A percentile compares a stretch with the other conserved stretches of the same genome.
phyloP scores from a whole-genome alignment of 2,329 filamentous ascomycete species.

The Fusarium newnesense region DNA sequence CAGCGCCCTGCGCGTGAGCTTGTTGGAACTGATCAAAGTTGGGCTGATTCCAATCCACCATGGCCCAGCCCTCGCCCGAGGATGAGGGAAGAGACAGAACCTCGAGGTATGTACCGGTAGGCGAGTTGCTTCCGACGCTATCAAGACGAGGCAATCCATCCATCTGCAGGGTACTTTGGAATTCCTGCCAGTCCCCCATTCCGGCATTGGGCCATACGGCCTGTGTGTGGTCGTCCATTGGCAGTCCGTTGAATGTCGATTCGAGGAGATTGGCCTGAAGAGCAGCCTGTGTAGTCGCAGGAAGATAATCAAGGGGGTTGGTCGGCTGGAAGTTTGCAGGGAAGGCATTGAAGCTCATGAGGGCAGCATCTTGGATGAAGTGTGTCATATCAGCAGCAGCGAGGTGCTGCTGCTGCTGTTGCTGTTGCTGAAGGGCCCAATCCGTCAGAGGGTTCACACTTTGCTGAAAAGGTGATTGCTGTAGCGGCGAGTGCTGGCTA shows the following conservation, averaged over 20 bases:
- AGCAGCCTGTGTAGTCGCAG: conserved; percentile 69
- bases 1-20: conserved; percentile 63
- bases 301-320: conserved; percentile 69
- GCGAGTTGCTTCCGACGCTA: conserved; percentile 58
- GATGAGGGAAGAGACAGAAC: conserved; percentile 84
- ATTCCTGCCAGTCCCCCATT: conserved; percentile 83
- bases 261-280: conserved; percentile 73
- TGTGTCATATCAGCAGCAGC: conserved; percentile 59
- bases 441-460: conserved; percentile 65
- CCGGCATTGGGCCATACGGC: conserved; percentile 68
- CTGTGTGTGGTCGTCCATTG: conserved; percentile 65
- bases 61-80: conserved; percentile 87
- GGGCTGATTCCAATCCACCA: conserved; percentile 79
- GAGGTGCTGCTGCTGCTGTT: conserved; percentile 49
- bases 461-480: conserved; percentile 66
- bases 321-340: conserved; percentile 63
- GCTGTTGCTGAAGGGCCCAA: conserved; percentile 69
- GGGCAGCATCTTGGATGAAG: conserved; percentile 67
- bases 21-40: conserved; percentile 70
- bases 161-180: conserved; percentile 71
- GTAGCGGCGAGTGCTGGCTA: conserved; percentile 60
- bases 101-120: conserved; percentile 74
- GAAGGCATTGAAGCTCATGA: conserved; percentile 67
- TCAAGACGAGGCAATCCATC: conserved; percentile 54
- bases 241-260: conserved; percentile 68